phyloP scores from a whole-genome alignment of 1,284 basidiomycete genomes.

The Malassezia equina region DNA sequence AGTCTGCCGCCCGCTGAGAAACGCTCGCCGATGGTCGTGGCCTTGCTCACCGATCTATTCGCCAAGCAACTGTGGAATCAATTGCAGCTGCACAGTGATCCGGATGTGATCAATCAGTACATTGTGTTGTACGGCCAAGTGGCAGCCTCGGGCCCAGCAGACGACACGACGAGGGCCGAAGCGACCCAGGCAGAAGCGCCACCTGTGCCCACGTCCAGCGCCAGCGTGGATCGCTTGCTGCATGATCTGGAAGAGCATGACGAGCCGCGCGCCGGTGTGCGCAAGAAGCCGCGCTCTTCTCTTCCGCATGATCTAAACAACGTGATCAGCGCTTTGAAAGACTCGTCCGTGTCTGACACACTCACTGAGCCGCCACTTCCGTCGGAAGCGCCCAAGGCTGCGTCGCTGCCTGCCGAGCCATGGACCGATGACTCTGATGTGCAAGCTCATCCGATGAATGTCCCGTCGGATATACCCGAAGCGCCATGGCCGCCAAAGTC shows the following conservation, averaged over 20 bases:
- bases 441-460: conserved; percentile 10
- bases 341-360: background rate
- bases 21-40: conserved; percentile 3
- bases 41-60: conserved; percentile 9
- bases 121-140: conserved; percentile 13
- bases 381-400: background rate
- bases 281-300: background rate
- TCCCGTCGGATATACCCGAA: conserved; percentile 5
- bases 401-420: background rate
- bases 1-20: conserved; percentile 11
- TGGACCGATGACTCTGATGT: background rate
- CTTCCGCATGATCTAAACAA: background rate
- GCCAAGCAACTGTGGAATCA: conserved; percentile 12
- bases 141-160: no score
- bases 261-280: background rate
- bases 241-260: background rate
- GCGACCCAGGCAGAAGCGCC: background rate
- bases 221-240: background rate
- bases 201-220: background rate
- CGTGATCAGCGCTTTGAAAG: background rate
- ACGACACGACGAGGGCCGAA: no score
- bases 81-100: conserved; percentile 12
- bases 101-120: conserved; percentile 13
- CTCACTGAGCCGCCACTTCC: background rate
- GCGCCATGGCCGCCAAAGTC: background rate